A percentile compares a stretch with the other conserved stretches of the same genome.
phyloP scores from a whole-genome alignment of 2,329 filamentous ascomycete genomes.

The Claviceps spartinae region DNA sequence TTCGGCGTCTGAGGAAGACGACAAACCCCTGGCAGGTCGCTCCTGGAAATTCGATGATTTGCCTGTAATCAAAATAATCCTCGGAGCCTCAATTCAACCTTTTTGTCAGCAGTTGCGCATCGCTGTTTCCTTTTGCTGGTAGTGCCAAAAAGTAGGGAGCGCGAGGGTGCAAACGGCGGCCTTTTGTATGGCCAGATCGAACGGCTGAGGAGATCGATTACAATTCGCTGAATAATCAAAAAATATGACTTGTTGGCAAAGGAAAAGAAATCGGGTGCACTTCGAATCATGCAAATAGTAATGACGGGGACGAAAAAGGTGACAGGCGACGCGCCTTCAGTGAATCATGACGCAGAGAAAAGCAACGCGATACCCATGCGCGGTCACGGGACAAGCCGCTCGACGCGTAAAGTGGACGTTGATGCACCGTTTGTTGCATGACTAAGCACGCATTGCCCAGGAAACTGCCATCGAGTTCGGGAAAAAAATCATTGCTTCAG shows the following conservation, averaged over 20 bases:
- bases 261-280: too few species aligned
- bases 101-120: background rate
- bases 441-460: constrained; percentile 2
- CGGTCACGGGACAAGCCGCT: constrained; percentile 16
- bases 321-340: constrained; percentile 5
- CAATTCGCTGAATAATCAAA: too few species aligned
- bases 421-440: background rate
- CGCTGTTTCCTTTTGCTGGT: too few species aligned
- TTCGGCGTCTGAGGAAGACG: constrained; percentile 19
- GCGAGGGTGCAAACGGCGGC: too few species aligned
- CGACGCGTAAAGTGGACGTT: constrained; percentile 2
- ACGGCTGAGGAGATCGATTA: too few species aligned
- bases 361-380: constrained; percentile 26
- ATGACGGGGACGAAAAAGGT: background rate
- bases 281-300: background rate
- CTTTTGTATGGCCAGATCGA: too few species aligned
- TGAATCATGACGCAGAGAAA: constrained; percentile 15
- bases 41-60: background rate
- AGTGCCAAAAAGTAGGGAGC: too few species aligned
- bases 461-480: background rate
- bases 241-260: too few species aligned
- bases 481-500: background rate
- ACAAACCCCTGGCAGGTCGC: constrained; percentile 14
- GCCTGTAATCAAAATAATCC: too few species aligned
- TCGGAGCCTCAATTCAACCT: background rate